phyloP scores from a whole-genome alignment of 345 rosid species.

The Aquilaria malaccensis region DNA sequence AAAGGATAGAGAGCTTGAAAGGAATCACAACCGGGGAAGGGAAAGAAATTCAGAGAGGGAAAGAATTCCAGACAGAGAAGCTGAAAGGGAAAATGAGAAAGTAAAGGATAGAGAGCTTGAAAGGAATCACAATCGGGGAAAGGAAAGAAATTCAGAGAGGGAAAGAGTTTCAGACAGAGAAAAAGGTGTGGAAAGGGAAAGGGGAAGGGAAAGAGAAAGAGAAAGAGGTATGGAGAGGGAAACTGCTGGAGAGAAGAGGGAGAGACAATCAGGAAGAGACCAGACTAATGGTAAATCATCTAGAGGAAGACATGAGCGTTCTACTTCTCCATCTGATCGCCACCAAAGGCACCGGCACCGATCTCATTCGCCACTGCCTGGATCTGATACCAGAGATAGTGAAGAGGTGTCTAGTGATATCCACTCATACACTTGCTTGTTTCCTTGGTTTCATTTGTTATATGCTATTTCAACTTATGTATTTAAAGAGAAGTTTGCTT shows the following conservation, averaged over 20 bases:
- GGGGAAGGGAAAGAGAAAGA: conserved; percentile 23
- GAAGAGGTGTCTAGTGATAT: conserved; percentile 64
- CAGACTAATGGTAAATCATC: conserved; percentile 41
- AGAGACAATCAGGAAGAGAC: conserved; percentile 47
- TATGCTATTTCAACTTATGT: conserved; percentile 7
- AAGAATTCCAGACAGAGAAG: conserved; percentile 32
- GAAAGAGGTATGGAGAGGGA: conserved; percentile 41
- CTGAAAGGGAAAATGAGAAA: conserved; percentile 43
- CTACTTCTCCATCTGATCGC: conserved; percentile 50
- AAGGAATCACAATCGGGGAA: conserved; percentile 31
- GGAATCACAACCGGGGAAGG: conserved; percentile 35
- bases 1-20: conserved; percentile 18
- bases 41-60: conserved; percentile 35
- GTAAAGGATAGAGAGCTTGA: conserved; percentile 42
- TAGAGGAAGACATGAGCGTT: conserved; percentile 36
- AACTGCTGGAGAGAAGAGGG: conserved; percentile 39
- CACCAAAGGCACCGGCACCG: conserved; percentile 44
- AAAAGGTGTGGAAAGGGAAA: conserved; percentile 22
- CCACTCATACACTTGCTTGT: conserved; percentile 14
- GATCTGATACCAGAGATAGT: conserved; percentile 32
- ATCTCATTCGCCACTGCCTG: conserved; percentile 44
- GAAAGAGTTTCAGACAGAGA: conserved; percentile 26
- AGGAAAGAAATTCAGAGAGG: conserved; percentile 30
- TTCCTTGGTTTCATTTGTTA: conserved; percentile 5
- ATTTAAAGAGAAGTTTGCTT: not conserved